Evolutionary conservation across 1,284 basidiomycete genomes (phyloP).

Genomic region (Albatrellus sp.): DNA sequence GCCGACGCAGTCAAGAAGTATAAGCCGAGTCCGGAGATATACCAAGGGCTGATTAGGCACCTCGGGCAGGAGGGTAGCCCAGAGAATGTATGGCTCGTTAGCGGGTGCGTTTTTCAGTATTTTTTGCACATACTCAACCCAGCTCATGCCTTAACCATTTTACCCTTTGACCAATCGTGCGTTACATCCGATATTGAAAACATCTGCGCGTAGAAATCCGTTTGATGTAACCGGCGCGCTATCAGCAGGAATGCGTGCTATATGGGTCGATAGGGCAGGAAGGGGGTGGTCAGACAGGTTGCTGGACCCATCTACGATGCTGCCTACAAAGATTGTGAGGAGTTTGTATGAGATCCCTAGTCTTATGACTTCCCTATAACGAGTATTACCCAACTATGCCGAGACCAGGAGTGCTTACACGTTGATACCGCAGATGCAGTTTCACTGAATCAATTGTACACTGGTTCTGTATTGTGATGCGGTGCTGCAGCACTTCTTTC

Average conservation of each 20-base stretch:
- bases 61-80: constrained; percentile 11
- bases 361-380: not conserved
- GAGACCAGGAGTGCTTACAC: not conserved
- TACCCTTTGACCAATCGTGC: not conserved
- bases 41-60: constrained; percentile 14
- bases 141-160: not conserved
- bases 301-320: not conserved
- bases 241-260: constrained; percentile 16
- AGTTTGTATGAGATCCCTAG: constrained; percentile 12
- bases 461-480: not conserved
- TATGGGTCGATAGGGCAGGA: constrained; percentile 20
- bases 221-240: constrained; percentile 23
- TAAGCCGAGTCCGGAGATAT: constrained; percentile 18
- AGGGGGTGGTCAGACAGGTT: constrained; percentile 19
- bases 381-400: not conserved
- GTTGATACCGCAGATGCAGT: not conserved
- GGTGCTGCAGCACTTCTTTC: constrained; percentile 5
- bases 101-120: constrained; percentile 15
- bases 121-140: not conserved
- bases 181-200: not conserved
- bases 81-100: constrained; percentile 20
- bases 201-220: constrained; percentile 16
- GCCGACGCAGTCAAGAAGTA: constrained; percentile 15
- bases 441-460: not conserved
- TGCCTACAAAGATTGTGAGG: constrained; percentile 13